A percentile compares a stretch with the other conserved stretches of the same genome.
These are phyloP conservation scores for Rhizopus stolonifer DNA, from an alignment of 371 early-diverging fungal genomes.

Conservation along the genomic window DNA sequence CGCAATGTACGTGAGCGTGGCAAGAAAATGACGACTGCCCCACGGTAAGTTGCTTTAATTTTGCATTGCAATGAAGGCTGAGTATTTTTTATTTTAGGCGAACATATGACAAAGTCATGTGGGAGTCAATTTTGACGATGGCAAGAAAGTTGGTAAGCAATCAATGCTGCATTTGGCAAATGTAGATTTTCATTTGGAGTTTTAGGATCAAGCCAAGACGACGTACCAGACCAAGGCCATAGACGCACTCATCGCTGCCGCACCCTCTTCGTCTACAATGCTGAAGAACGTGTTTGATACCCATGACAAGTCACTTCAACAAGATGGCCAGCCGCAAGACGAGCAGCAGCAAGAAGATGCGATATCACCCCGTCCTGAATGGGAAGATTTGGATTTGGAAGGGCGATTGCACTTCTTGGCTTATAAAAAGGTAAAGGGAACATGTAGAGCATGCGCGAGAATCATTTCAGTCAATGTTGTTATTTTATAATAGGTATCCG, in stretches of 20 bases:
- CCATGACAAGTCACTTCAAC: neutral
- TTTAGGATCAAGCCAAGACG: neutral
- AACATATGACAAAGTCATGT: conserved; percentile 1
- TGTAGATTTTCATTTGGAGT: conserved; percentile 1
- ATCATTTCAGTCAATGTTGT: conserved; percentile 1
- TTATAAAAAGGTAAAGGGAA: conserved; percentile 1
- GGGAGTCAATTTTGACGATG: conserved; percentile 1
- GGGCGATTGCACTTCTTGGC: conserved; percentile 1
- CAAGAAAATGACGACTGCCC: neutral
- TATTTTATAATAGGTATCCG: conserved; percentile 1
- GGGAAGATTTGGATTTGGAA: conserved; percentile 1
- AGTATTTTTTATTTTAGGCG: conserved; percentile 1
- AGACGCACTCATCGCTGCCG: neutral
- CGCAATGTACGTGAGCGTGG: conserved; percentile 1
- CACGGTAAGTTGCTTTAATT: conserved; percentile 1
- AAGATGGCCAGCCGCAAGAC: conserved; percentile 1
- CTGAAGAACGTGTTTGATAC: conserved; percentile 1
- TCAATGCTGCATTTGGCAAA: conserved; percentile 1
- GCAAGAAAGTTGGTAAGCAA: conserved; percentile 1
- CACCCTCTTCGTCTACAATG: conserved; percentile 1
- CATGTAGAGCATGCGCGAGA: conserved; percentile 1
- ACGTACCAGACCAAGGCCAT: conserved; percentile 1
- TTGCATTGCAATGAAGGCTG: conserved; percentile 1
- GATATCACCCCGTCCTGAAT: conserved; percentile 1
- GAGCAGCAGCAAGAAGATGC: conserved; percentile 1